Conservation (phyloP, 2,329 filamentous ascomycete species). For the Ascochyta viciae-villosae region DNA sequence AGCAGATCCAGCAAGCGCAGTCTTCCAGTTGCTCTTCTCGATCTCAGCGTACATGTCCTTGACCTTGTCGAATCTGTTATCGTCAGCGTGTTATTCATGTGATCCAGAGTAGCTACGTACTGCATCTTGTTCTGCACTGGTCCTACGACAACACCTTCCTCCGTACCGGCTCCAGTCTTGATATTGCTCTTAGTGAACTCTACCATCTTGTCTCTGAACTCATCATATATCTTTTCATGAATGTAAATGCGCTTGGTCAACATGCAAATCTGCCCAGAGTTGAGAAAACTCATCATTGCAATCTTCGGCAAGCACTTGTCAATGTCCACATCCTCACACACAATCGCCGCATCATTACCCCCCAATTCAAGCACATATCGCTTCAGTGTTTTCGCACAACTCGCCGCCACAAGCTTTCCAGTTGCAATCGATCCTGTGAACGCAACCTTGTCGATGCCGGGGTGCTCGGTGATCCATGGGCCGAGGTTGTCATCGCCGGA, state of each 20-base stretch:
- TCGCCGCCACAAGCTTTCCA: conserved; percentile 66
- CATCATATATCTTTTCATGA: conserved; percentile 43
- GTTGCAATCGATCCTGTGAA: conserved; percentile 69
- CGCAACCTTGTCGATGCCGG: conserved; percentile 66
- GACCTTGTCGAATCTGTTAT: conserved; percentile 61
- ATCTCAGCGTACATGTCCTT: conserved; percentile 63
- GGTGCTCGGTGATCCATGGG: conserved; percentile 64
- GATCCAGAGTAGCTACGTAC: conserved; percentile 6
- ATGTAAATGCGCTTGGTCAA: conserved; percentile 43
- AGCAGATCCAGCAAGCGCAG: conserved; percentile 55
- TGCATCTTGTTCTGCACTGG: conserved; percentile 37
- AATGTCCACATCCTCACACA: conserved; percentile 61
- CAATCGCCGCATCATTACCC: conserved; percentile 67
- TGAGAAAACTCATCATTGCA: conserved; percentile 57
- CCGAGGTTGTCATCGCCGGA: conserved; percentile 67
- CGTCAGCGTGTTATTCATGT: neutral
- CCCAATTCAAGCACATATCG: conserved; percentile 66
- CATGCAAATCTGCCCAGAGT: conserved; percentile 60
- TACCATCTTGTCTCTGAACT: conserved; percentile 49
- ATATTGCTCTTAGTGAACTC: conserved; percentile 53
- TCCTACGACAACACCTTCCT: conserved; percentile 37
- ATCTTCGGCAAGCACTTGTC: conserved; percentile 50
- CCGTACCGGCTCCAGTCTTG: conserved; percentile 41
- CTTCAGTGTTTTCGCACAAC: conserved; percentile 64
- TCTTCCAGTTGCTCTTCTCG: conserved; percentile 59